Evolutionary conservation across 257 asterid species (phyloP), one percentile per base, ranked within the genome.

Genomic region (Nicotiana tabacum): DNA sequence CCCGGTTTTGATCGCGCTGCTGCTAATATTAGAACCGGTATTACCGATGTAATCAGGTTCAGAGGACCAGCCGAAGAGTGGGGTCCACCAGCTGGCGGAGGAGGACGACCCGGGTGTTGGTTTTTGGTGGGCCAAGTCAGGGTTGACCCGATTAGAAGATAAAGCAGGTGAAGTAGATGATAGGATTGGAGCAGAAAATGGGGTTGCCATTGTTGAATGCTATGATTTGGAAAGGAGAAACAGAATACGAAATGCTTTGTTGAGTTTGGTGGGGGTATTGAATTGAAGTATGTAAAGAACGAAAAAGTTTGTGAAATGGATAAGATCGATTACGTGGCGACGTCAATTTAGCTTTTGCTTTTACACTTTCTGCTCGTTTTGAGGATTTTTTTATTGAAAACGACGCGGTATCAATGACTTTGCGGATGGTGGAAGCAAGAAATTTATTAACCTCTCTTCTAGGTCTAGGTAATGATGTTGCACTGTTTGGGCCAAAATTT

Each of bases 11-110:
- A 58, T 17, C 27, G 64, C 27, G 27, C 9, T 58, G 64, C 64
- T 58, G 27, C 64, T 58, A 4, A 55, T 15, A 58, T 30, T 70
- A 15, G 60, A 46, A 21, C 61, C 37, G 12, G 80, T 27, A 74
- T 74, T 57, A 82, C 66, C 84, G 43, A 91, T 61, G 83, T 93
- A 92, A 80, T 91, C 94, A 53, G 94, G 93, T 57, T 92, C 93
- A 7, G 95, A 77, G 27, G 95, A 82, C 86, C 91, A 85, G 1
- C 93, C 92, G 76, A 92, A 93, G 6, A 91, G 83, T 4, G 97
- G 95, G 78, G 89, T 78, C 96, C 97, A 91, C 97, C 96, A 91
- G 69, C 82, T 86, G 17, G 90, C 35, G 51, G 89, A 81, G n/a
- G 91, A n/a, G 3, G 69, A 48, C 9, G 79, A 68, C 37, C 51